Evolutionary conservation across 441 rosid genomes (phyloP), one percentile per base, ranked within the genome.

Genomic region (Iberis amara): DNA sequence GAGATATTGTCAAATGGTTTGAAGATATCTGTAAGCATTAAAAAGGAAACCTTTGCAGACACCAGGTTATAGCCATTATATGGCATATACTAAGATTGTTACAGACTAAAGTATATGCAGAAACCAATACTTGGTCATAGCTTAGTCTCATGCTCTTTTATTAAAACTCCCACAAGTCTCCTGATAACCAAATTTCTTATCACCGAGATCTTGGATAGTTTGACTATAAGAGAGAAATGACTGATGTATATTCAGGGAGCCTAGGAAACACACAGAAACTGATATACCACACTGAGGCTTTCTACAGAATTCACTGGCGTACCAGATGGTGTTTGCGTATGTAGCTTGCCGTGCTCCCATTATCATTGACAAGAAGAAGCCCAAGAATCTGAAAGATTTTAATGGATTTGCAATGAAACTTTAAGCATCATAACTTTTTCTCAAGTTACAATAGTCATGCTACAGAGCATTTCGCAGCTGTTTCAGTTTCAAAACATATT

Each of bases 301-400:
- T 44, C 64, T 58, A 46, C 44, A 67, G 49, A 55, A 54, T 11
- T 39, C 48, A 35, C 66, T 41, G 61, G 56, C 71, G 59, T 85
- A 90, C 98, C 96, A 90, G 82, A 64, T 87, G 92, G 68, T 87
- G 88, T 61, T 67, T 82, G 66, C 58, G 91, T 56, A 90, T 82
- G 55, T 90, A 86, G 65, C 61, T 82, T 61, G 92, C 83, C 1
- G 94, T 79, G 78, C 94, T 82, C 68, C 97, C 97, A 72, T 87
- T 79, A 75, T 90, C 97, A 57, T 82, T 85, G 75, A 76, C 89
- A 73, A 90, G 78, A 69, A 90, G 91, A 71, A 86, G 95, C 41
- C 89, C 86, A 65, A 90, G 86, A 59, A 90, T 85, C 97, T 90
- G 80, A 14, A 55, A 41, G 64, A 64, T 26, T 59, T 26, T 43